Base-by-base conservation (phyloP, 495 filamentous ascomycete species). In the Neurospora hispaniola region DNA sequence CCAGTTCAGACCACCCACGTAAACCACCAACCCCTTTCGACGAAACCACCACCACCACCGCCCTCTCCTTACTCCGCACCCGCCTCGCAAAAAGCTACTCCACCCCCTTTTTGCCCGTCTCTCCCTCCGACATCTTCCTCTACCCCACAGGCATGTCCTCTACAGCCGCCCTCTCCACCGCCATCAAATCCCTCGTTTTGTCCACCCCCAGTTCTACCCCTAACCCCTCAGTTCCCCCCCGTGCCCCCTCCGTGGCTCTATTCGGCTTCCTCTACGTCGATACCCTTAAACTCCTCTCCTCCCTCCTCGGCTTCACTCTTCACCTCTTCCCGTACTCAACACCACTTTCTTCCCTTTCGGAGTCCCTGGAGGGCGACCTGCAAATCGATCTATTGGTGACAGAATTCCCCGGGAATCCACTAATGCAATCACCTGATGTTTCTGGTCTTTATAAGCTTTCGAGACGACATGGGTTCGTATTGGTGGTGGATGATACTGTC, bases 321-420 rank as follows among this genome's bases (percentile, higher is more conserved):
- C 71, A 59, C 0, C 69, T 78, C 5, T 73, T 72, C 71, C 70
- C 73, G 1, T 75, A 35, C 71, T 39, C 48, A 16, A 70, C 16
- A 16, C 71, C 76, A 2, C 42, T 76, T 5, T 27, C 27, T 35
- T 72, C 68, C 1, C 7, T 4, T 48, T 74, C 4, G 42, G 69
- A 69, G 12, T 8, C 11, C 23, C 23, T 23, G 23, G 23, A 23
- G 23, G 12, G 7, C 35, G 73, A 12, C 2, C 6, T 48, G 6
- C 0, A n/a, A 4, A 14, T 78, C 14, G 71, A 74, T 43, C 70
- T 70, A 0, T 18, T 79, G 0, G 43, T 80, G 31, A 80, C 79
- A 69, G 79, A 80, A 27, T 80, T 79, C 69, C 78, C 78, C 14
- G 75, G 76, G 5, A 80, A 80, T 73, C 79, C 79, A 0, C 74